Evolutionary conservation across 2,329 filamentous ascomycete genomes (phyloP).

Genomic region (Penicillium nordicum): DNA sequence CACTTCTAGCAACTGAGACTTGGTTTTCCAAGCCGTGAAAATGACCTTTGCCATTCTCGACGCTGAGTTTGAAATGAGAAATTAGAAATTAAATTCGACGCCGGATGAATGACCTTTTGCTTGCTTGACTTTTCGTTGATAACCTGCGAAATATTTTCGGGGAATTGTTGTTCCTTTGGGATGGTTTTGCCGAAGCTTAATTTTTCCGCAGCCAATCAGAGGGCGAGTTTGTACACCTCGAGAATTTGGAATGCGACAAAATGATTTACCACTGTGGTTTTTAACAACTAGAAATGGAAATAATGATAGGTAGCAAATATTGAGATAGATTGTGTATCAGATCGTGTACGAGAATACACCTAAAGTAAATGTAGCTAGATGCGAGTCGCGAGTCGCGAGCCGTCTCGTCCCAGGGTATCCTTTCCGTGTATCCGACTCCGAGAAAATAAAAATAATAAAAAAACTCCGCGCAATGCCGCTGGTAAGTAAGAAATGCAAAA

Average conservation of each 20-base stretch:
- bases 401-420: slow-evolving; percentile 27
- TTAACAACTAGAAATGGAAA: not conserved
- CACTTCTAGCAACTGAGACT: slow-evolving; percentile 36
- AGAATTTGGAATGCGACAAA: not conserved
- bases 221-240: not conserved
- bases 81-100: not conserved
- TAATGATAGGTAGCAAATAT: not conserved
- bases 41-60: slow-evolving; percentile 39
- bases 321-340: not conserved
- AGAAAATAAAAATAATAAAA: slow-evolving; percentile 12
- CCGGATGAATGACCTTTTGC: not conserved
- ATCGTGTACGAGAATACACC: slow-evolving; percentile 2
- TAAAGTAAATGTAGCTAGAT: not conserved
- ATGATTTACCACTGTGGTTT: not conserved
- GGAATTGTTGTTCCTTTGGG: slow-evolving; percentile 19
- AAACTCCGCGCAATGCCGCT: slow-evolving; percentile 38
- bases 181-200: slow-evolving; percentile 12
- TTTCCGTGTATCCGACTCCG: slow-evolving; percentile 21
- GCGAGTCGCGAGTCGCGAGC: not conserved
- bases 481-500: slow-evolving; percentile 1
- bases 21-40: slow-evolving; percentile 43
- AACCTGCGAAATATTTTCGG: slow-evolving; percentile 20
- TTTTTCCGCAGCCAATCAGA: slow-evolving; percentile 12
- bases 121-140: slow-evolving; percentile 5
- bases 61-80: not conserved